Percentiles rank a stretch among this genome's conserved stretches.
These are phyloP conservation scores for Hanseniaspora occidentalis DNA, from an alignment of 805 yeast genomes.

Conservation along the genomic window DNA sequence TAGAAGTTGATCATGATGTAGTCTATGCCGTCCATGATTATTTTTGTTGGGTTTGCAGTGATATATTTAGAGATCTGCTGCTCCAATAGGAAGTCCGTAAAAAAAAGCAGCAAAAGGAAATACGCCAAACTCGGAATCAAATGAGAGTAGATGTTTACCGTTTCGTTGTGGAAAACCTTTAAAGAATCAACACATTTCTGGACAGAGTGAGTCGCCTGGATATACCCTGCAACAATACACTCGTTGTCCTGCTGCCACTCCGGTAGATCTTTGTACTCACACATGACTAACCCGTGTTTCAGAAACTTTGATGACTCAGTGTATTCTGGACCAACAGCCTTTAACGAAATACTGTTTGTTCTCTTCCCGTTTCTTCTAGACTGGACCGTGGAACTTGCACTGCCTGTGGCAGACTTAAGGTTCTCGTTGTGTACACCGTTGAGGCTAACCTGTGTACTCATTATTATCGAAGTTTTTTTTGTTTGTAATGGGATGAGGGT, in stretches of 20 bases:
- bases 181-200: slow-evolving; percentile 35
- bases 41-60: not conserved
- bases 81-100: slow-evolving; percentile 19
- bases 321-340: not conserved
- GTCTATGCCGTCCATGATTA: slow-evolving; percentile 27
- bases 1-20: slow-evolving; percentile 40
- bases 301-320: not conserved
- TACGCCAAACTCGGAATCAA: slow-evolving; percentile 30
- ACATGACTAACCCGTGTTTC: slow-evolving; percentile 6
- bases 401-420: not conserved
- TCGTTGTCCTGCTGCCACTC: slow-evolving; percentile 70
- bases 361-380: not conserved
- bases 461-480: not conserved
- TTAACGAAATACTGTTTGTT: slow-evolving; percentile 2
- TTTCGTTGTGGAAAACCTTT: slow-evolving; percentile 51
- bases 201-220: slow-evolving; percentile 40
- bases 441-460: not conserved
- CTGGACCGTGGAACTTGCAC: not conserved
- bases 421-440: no score
- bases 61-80: slow-evolving; percentile 25
- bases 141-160: slow-evolving; percentile 62
- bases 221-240: slow-evolving; percentile 51
- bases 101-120: slow-evolving; percentile 15
- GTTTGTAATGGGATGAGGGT: no score
- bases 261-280: slow-evolving; percentile 43